Evolutionary conservation across 169 alveolate genomes (phyloP), one percentile per base, ranked within the genome.

Genomic region (Cryptosporidium sp.): DNA sequence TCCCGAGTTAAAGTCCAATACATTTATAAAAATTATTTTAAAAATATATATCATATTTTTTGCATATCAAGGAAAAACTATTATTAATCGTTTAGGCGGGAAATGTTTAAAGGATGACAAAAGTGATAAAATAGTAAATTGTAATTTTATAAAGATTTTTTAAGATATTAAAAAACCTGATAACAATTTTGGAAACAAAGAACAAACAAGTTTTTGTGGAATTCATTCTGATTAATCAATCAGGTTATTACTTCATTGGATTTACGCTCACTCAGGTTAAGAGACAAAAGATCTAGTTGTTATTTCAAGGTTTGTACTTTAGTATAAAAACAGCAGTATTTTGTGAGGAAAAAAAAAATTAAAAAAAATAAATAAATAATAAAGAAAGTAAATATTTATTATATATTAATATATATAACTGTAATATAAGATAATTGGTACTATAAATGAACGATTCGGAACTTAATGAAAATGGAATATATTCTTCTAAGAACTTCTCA

Each of bases 71-170:
- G 67, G 67, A 26, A 56, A 56, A 56, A n/a, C 35, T 21, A 23
- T 23, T 56, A 31, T 23, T 56, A 31, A 56, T 16, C 0, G 23
- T 1, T 65, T 65, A 65, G 72, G 72, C 72, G 72, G 72, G 51
- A 65, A 65, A 65, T 9, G 0, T 3, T 48, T 3, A 48, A 14
- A 48, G 23, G 23, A 48, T 48, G 56, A 48, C 56, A 2, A 48
- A 14, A 5, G 14, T n/a, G 56, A 14, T 14, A 3, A 48, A 14
- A 48, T 48, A 48, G 12, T 7, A 48, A 48, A 48, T 48, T 14
- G 56, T 48, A 14, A 48, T 42, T 8, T 42, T 7, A 39, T 37
- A 45, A 48, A 48, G 56, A 12, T 48, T 31, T 31, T 31, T 31
- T 2, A 31, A 31, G 35, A 31, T 1, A 31, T 31, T 31, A 31